These are phyloP conservation scores for Lentithecium fluviatile DNA, from an alignment of 495 filamentous ascomycete genomes.

Conservation along the genomic window DNA sequence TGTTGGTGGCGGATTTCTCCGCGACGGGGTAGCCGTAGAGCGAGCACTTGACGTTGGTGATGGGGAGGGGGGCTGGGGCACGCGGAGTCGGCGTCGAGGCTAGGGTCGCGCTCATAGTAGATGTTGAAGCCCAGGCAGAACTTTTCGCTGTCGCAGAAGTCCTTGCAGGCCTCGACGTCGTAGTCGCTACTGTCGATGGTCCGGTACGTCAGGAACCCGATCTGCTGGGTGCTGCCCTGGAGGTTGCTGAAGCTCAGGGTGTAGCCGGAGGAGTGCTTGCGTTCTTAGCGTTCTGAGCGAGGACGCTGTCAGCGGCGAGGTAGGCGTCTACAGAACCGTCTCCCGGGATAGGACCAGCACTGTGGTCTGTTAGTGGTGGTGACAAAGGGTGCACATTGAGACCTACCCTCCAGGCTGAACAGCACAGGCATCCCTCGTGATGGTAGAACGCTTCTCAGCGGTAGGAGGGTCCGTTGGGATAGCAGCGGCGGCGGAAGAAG, in stretches of 20 bases:
- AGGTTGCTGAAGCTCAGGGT: constrained; percentile 16
- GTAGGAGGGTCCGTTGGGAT: constrained; percentile 3
- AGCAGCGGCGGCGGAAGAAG: constrained; percentile 15
- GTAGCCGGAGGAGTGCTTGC: constrained; percentile 21
- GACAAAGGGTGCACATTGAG: not conserved
- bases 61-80: constrained; percentile 23
- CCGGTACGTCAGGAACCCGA: constrained; percentile 21
- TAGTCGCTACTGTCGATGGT: constrained; percentile 5
- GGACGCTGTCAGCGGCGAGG: constrained; percentile 6
- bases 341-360: constrained; percentile 15
- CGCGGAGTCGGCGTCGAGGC: not conserved
- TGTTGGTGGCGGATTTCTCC: constrained; percentile 12
- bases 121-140: constrained; percentile 27
- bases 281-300: not conserved
- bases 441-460: constrained; percentile 5
- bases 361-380: not conserved
- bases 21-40: constrained; percentile 25
- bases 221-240: constrained; percentile 15
- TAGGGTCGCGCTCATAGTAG: constrained; percentile 25
- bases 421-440: constrained; percentile 5
- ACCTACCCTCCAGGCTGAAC: constrained; percentile 19
- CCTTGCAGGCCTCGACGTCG: constrained; percentile 14
- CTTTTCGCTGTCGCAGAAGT: constrained; percentile 17
- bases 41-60: constrained; percentile 29
- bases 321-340: constrained; percentile 18